These are phyloP conservation scores for Drosera capensis DNA, from an alignment of 148 eudicot species.

Conservation along the genomic window DNA sequence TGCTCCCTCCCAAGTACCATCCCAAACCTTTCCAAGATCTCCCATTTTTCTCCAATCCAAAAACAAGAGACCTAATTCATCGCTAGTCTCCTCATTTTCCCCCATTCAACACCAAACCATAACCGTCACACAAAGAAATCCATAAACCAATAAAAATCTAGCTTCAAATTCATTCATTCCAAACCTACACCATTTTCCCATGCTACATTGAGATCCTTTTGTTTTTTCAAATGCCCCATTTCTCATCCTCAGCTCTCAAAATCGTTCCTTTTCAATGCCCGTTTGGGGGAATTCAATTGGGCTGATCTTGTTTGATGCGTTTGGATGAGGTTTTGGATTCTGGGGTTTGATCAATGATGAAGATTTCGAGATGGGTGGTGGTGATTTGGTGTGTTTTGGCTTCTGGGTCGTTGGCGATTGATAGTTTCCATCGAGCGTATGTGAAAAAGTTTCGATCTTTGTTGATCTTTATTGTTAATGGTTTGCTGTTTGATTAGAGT, in stretches of 20 bases:
- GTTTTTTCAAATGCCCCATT: background rate
- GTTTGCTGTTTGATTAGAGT: background rate
- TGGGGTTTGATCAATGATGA: constrained; percentile 21
- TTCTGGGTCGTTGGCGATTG: constrained; percentile 34
- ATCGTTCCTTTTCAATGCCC: background rate
- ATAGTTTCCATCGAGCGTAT: constrained; percentile 60
- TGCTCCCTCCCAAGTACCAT: too few relatives aligned
- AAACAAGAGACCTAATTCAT: too few relatives aligned
- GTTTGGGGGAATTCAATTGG: constrained; percentile 3
- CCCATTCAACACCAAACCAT: too few relatives aligned
- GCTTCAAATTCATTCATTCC: too few relatives aligned
- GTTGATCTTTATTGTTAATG: constrained; percentile 1
- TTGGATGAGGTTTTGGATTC: background rate
- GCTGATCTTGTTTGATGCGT: constrained; percentile 3
- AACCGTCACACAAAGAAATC: too few relatives aligned
- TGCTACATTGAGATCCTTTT: constrained; percentile 5
- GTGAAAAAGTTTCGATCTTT: constrained; percentile 9
- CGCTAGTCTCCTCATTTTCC: too few relatives aligned
- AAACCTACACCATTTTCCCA: constrained; percentile 5
- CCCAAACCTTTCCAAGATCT: too few relatives aligned
- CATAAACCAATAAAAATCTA: too few relatives aligned
- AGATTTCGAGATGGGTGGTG: constrained; percentile 26
- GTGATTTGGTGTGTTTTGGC: constrained; percentile 18
- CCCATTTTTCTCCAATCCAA: too few relatives aligned
- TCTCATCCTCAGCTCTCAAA: constrained; percentile 2